Conservation (phyloP, 148 eudicot genomes). For the Vaccinium macrocarpon region DNA sequence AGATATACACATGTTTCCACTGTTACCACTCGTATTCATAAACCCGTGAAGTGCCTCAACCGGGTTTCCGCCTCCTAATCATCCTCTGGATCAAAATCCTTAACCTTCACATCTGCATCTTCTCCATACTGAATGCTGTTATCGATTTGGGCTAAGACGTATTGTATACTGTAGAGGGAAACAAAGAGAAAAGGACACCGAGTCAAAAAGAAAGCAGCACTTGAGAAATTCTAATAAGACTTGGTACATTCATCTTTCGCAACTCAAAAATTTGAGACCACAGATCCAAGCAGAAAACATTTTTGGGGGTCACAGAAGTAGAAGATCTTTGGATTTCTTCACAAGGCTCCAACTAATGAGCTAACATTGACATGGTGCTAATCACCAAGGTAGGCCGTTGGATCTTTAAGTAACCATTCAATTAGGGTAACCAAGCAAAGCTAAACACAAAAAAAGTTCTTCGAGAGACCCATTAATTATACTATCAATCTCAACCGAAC, state of each 20-base stretch:
- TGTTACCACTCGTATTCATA: background rate
- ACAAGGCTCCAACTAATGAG: background rate
- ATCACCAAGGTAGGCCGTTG: too few relatives aligned
- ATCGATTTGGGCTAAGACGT: slow-evolving; percentile 70
- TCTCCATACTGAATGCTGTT: slow-evolving; percentile 76
- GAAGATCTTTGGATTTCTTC: background rate
- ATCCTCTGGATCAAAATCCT: slow-evolving; percentile 71
- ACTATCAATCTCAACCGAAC: background rate
- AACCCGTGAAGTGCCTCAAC: background rate
- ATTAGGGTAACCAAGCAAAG: background rate
- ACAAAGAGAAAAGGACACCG: background rate
- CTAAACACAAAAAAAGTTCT: background rate
- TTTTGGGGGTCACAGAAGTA: background rate
- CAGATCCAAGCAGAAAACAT: background rate
- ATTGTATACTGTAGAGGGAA: slow-evolving; percentile 50
- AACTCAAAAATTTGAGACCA: background rate
- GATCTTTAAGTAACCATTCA: background rate
- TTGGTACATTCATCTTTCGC: background rate
- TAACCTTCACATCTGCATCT: slow-evolving; percentile 88
- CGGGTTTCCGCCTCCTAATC: slow-evolving; percentile 10
- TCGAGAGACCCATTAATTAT: background rate
- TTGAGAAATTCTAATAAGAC: background rate
- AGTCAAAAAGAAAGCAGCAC: background rate
- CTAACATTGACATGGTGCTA: background rate
- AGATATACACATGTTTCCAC: background rate